Evolutionary conservation across 2,329 filamentous ascomycete genomes (phyloP).

Genomic region (Boeremia lycopersici): DNA sequence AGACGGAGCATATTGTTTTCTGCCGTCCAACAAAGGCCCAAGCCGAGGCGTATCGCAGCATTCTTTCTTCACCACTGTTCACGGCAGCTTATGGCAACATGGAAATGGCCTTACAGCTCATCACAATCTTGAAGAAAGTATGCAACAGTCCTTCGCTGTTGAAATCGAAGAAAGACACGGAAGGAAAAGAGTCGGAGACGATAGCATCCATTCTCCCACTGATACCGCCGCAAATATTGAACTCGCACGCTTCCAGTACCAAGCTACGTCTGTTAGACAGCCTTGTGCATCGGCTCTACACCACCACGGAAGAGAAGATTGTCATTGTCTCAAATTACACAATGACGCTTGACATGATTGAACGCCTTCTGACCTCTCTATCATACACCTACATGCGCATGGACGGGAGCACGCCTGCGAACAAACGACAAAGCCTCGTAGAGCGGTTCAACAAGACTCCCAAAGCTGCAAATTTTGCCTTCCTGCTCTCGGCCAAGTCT

Average conservation of each 20-base stretch:
- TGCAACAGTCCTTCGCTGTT: conserved; percentile 74
- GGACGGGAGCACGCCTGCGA: conserved; percentile 68
- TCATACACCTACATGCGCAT: conserved; percentile 69
- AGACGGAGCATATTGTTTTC: conserved; percentile 71
- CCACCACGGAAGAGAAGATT: conserved; percentile 70
- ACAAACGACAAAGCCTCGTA: conserved; percentile 70
- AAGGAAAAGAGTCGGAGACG: conserved; percentile 56
- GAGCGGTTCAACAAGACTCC: conserved; percentile 71
- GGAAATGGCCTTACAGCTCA: conserved; percentile 69
- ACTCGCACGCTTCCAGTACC: conserved; percentile 63
- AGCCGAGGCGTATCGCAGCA: conserved; percentile 65
- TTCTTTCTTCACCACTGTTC: conserved; percentile 69
- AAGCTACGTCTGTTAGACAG: conserved; percentile 72
- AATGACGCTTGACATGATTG: conserved; percentile 71
- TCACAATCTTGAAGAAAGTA: conserved; percentile 74
- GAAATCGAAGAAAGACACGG: conserved; percentile 55
- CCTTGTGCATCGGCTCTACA: conserved; percentile 65
- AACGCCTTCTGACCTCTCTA: conserved; percentile 64
- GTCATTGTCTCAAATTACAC: conserved; percentile 80
- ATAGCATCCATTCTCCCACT: conserved; percentile 53
- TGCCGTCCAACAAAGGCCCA: conserved; percentile 67
- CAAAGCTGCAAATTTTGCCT: conserved; percentile 66
- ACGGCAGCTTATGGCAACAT: conserved; percentile 65
- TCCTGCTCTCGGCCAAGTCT: conserved; percentile 74
- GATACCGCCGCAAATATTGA: conserved; percentile 62